Evolutionary conservation across 768 basidiomycete genomes (phyloP).

Genomic region (Russula compacta): DNA sequence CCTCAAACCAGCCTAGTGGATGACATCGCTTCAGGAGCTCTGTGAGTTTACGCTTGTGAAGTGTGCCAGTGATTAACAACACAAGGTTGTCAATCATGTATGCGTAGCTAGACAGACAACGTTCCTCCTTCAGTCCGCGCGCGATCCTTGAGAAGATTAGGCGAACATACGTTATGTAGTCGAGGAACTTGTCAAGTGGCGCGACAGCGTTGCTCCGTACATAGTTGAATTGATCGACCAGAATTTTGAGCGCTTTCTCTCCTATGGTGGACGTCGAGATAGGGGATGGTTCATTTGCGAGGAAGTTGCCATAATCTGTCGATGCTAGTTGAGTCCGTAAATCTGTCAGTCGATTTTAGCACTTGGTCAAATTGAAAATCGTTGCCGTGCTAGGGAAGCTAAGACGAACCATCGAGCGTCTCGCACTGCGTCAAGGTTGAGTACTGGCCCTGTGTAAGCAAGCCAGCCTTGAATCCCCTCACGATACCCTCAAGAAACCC

Average conservation of each 20-base stretch:
- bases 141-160: not conserved
- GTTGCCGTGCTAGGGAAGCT: not conserved
- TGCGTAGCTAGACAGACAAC: conserved; percentile 53
- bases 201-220: conserved; percentile 84
- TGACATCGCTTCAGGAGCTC: conserved; percentile 96
- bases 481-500: conserved; percentile 80
- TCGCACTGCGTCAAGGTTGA: conserved; percentile 95
- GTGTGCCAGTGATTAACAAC: conserved; percentile 90
- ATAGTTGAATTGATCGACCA: conserved; percentile 97
- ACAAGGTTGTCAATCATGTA: conserved; percentile 99
- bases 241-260: conserved; percentile 91
- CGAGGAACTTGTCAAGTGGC: conserved; percentile 85
- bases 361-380: not conserved
- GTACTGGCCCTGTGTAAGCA: conserved; percentile 85
- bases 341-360: conserved; percentile 40
- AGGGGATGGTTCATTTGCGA: conserved; percentile 91
- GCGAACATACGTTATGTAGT: conserved; percentile 86
- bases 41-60: conserved; percentile 95
- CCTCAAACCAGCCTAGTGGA: conserved; percentile 93
- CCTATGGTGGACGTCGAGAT: conserved; percentile 90
- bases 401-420: conserved; percentile 73
- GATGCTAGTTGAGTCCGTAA: conserved; percentile 91
- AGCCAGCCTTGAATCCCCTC: conserved; percentile 89
- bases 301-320: conserved; percentile 97
- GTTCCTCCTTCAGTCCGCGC: not conserved